Base-by-base conservation (phyloP, 768 basidiomycete genomes). In the Panus rudis region DNA sequence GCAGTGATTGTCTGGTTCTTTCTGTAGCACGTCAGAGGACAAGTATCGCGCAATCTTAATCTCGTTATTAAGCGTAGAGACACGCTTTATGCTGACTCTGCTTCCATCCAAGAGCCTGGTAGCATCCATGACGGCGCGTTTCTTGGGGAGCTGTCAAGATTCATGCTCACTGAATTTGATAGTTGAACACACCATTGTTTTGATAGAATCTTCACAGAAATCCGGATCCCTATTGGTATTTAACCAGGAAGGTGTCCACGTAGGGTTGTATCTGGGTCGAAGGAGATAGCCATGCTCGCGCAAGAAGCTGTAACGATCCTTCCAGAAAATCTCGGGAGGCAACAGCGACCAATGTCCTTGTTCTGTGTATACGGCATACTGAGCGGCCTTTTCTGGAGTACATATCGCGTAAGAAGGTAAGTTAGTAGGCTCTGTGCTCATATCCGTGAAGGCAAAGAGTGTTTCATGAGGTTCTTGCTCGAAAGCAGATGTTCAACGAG, bases 81-180 rank as follows among this genome's bases (percentile, higher is more conserved):
- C 20, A 40, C 4, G 30, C 21, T 69, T 69, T n/a, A 70, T 2
- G 44, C 26, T 37, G 13, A 57, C 53, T 0, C 41, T 17, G 0
- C 6, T 6, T 11, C 25, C 27, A 28, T 52, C 43, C 1, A 11
- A 12, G 3, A 14, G 7, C 2, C 48, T 40, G 1, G 21, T 42
- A 4, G 52, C 56, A 24, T 57, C 56, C 3, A 56, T 46, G 14
- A 56, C 38, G 12, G 16, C 28, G 24, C 47, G 46, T 22, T 20
- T 16, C n/a, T 20, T n/a, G n/a, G n/a, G n/a, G n/a, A n/a, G n/a
- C 39, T 41, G n/a, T n/a, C n/a, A n/a, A n/a, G n/a, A 30, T 30
- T 30, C 10, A 30, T 30, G 10, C 10, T 30, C 28, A 10, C 10
- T 30, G 28, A 30, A 10, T 30, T 10, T 16, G 16, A 16, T 16